Percentiles rank a stretch among this genome's conserved stretches.
phyloP scores from a whole-genome alignment of 768 basidiomycete species.

The Suillus ampliporus region DNA sequence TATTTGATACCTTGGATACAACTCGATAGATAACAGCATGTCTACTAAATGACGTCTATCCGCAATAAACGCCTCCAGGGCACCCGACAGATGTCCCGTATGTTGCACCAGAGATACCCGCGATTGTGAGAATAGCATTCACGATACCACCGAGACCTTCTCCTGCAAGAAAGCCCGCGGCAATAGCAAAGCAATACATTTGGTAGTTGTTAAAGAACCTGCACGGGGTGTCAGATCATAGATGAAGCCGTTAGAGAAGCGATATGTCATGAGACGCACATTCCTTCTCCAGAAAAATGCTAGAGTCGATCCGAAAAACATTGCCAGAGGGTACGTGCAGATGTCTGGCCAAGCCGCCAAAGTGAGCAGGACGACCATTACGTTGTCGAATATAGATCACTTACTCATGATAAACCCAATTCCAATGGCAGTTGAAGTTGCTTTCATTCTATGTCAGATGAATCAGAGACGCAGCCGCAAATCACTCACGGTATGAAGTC shows the following conservation, averaged over 20 bases:
- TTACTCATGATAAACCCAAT: constrained; percentile 12
- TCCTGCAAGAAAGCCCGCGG: constrained; percentile 43
- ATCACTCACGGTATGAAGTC: constrained; percentile 4
- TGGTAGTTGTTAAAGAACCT: constrained; percentile 12
- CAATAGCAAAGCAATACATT: constrained; percentile 38
- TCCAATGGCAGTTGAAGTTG: background rate
- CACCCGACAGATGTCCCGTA: constrained; percentile 29
- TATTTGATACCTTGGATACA: no score
- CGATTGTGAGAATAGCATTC: constrained; percentile 32
- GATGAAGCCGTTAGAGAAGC: background rate
- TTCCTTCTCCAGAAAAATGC: constrained; percentile 24
- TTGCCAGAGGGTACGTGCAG: constrained; percentile 27
- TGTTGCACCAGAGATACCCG: constrained; percentile 25
- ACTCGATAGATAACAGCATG: no score
- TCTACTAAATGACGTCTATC: constrained; percentile 10
- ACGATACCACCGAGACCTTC: constrained; percentile 42
- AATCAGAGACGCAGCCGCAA: background rate
- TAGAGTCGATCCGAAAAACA: constrained; percentile 27
- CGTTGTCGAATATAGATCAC: background rate
- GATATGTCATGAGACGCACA: background rate
- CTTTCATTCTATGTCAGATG: background rate
- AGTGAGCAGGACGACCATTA: background rate
- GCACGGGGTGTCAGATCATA: no score
- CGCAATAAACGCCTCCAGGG: constrained; percentile 29
- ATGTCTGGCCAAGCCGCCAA: constrained; percentile 21